Evolutionary conservation across 371 early-diverging fungal species (phyloP).

Genomic region (Mortierella sp.): DNA sequence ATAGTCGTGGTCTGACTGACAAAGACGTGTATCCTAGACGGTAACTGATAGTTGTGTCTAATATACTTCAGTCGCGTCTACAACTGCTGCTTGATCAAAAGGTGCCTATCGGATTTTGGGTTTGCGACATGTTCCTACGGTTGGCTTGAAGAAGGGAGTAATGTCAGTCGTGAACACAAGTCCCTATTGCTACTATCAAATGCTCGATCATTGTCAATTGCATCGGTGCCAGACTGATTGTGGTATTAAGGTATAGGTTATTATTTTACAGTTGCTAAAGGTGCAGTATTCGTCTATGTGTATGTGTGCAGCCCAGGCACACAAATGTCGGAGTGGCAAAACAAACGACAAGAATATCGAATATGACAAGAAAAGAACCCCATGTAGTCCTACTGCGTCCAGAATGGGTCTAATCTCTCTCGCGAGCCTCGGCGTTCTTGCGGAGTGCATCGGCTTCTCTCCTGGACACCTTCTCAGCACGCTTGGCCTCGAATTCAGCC

Average conservation of each 20-base stretch:
- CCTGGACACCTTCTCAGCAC: conserved; percentile 26
- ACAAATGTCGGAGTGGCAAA: not conserved
- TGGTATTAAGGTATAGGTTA: too few relatives aligned
- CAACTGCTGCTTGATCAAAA: not conserved
- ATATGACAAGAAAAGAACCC: not conserved
- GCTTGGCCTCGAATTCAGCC: conserved; percentile 28
- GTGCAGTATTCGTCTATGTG: not conserved
- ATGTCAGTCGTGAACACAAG: too few relatives aligned
- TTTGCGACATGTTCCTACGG: too few relatives aligned
- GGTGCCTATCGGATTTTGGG: too few relatives aligned
- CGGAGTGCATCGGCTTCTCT: conserved; percentile 47
- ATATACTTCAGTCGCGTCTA: not conserved
- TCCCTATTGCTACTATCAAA: too few relatives aligned
- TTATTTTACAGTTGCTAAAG: too few relatives aligned
- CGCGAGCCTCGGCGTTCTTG: conserved; percentile 42
- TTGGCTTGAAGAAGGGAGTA: too few relatives aligned
- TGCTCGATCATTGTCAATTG: too few relatives aligned
- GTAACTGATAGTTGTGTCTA: not conserved
- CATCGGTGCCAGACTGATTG: too few relatives aligned
- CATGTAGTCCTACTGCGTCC: not conserved
- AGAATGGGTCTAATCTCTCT: conserved; percentile 19
- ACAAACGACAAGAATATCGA: not conserved
- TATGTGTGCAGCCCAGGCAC: not conserved
- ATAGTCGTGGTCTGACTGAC: too few relatives aligned
- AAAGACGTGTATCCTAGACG: not conserved